Base-by-base conservation (phyloP, 495 filamentous ascomycete species). In the Jackrogersella minutella region DNA sequence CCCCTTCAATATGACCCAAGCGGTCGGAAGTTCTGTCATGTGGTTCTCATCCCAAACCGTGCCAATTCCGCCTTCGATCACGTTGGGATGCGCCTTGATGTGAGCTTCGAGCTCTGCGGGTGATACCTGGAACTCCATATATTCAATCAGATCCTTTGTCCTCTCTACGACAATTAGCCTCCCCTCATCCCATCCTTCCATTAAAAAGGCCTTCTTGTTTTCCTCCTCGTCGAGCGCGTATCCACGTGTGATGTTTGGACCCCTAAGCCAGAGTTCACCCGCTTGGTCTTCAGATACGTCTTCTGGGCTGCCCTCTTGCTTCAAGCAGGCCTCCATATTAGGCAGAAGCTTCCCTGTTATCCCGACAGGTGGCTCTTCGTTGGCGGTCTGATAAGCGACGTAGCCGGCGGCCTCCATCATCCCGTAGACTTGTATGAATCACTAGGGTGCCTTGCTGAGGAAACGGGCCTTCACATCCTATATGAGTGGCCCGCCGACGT, bases 81-180 rank as follows among this genome's bases (percentile, higher is more conserved):
- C 81, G 16, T 81, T 77, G 22, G 85, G 83, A 64, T 91, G 88
- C 26, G 81, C 79, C 1, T 87, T 76, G 33, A 92, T 74, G 14
- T 88, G 68, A 5, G 84, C 87, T 68, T 93, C 91, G 5, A 93
- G 77, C 74, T 93, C 90, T 0, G 90, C 87, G 2, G 90, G 90
- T 5, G 90, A 80, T 0, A 93, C 88, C 69, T 92, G 90, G 75
- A 91, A 89, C 2, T 88, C 90, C 43, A 87, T 79, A 71, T 88
- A 88, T 70, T 89, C 90, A 74, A 90, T 88, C 5, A 90, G 77
- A 65, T 90, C 88, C 72, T 90, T 90, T 24, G 86, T 85, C 16
- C 88, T 82, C 59, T 88, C 88, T 4, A 87, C 87, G 44, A 90
- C 85, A 71, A 77, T 86, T 65, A 90, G 82, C 37, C 84, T 79